Base-by-base conservation (phyloP, 768 basidiomycete species). In the Amanita pallidorosea region DNA sequence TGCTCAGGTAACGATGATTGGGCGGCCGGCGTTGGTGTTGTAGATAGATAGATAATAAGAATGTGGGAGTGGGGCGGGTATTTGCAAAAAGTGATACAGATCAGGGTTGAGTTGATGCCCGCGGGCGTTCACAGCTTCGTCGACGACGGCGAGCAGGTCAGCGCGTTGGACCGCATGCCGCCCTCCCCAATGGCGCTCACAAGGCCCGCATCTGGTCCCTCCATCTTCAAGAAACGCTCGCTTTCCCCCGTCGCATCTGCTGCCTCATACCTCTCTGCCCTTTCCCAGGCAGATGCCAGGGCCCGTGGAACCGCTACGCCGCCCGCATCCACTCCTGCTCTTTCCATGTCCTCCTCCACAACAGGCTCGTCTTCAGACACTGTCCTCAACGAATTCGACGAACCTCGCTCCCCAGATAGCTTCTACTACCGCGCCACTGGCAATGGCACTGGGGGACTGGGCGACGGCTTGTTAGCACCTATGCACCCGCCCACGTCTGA, bases 401-500 rank as follows among this genome's bases (percentile, higher is more conserved):
- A 67, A 46, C 71, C 74, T 25, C 35, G 15, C 23, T 31, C 17
- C 11, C 18, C 34, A 13, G 42, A 51, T 11, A 41, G 35, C 41
- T 51, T 51, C 15, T 51, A 51, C 34, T 51, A 44, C 23, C 50
- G 40, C 22, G 41, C 42, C 22, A 45, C 23, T 12, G 20, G 34
- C 3, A 4, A 51, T 27, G 50, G 35, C 15, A 6, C 35, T 8
- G 50, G 50, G 2, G 50, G 50, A 15, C 22, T n/a, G 13, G 59
- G 66, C 25, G 77, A 83, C 51, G 79, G 77, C 7, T 76, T 89
- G 41, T 64, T 77, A 7, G 70, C 79, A 48, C 85, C 86, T 15
- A 59, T 68, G 44, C 69, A 67, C n/a, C 81, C 88, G 2, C 88
- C 88, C 0, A 89, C 84, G 34, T 90, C 87, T 0, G 83, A 85